phyloP scores from a whole-genome alignment of 768 basidiomycete genomes.

The Amanita thiersii region DNA sequence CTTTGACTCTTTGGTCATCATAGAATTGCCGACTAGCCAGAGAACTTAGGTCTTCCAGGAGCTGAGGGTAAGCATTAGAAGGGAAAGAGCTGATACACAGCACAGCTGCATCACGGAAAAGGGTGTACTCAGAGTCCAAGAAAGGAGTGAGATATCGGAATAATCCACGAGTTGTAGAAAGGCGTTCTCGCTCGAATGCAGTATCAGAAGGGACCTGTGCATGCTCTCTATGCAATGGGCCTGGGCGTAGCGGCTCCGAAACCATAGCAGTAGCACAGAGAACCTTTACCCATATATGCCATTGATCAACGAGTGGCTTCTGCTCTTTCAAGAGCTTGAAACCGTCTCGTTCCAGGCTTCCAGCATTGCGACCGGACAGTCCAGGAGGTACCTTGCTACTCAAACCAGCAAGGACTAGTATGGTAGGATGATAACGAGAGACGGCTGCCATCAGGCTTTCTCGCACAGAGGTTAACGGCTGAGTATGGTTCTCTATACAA shows the following conservation, averaged over 20 bases:
- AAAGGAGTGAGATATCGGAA: slow-evolving; percentile 85
- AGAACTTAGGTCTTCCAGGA: slow-evolving; percentile 77
- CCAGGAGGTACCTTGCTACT: slow-evolving; percentile 45
- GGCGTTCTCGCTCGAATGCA: slow-evolving; percentile 73
- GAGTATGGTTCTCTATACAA: slow-evolving; percentile 40
- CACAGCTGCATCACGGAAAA: slow-evolving; percentile 82
- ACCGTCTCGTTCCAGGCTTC: slow-evolving; percentile 41
- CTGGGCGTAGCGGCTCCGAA: slow-evolving; percentile 49
- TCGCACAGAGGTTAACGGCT: slow-evolving; percentile 44
- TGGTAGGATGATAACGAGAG: slow-evolving; percentile 61
- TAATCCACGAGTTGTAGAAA: slow-evolving; percentile 73
- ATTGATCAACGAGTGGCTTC: slow-evolving; percentile 58
- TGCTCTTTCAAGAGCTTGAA: slow-evolving; percentile 48
- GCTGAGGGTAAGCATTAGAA: slow-evolving; percentile 62
- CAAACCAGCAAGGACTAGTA: slow-evolving; percentile 69
- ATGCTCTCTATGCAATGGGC: slow-evolving; percentile 55
- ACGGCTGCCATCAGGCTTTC: slow-evolving; percentile 62
- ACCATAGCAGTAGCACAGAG: slow-evolving; percentile 77
- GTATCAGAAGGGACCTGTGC: slow-evolving; percentile 62
- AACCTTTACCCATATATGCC: slow-evolving; percentile 78
- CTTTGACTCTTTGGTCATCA: slow-evolving; percentile 55
- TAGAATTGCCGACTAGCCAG: slow-evolving; percentile 79
- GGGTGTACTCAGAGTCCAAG: slow-evolving; percentile 75
- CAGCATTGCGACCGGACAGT: slow-evolving; percentile 30
- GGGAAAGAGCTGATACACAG: slow-evolving; percentile 86